Conservation (phyloP, 2,329 filamentous ascomycete genomes). For the Hymenoscyphus scutula region DNA sequence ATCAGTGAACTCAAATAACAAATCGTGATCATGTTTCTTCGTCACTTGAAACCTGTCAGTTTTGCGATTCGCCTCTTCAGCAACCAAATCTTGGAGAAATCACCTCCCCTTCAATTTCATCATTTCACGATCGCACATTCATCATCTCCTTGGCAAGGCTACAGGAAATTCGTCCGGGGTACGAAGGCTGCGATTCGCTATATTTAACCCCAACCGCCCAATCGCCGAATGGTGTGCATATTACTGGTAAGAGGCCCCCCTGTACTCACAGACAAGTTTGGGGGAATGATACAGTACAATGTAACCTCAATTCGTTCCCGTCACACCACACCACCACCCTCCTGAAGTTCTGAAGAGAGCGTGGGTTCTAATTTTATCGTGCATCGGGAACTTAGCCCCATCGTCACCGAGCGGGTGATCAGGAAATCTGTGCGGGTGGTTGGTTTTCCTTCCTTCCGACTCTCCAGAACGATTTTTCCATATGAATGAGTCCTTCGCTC, state of each 20-base stretch:
- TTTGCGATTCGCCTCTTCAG: neutral
- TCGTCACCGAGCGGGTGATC: neutral
- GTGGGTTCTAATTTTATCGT: slow-evolving; percentile 2
- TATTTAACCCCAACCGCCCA: neutral
- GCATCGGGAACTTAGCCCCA: neutral
- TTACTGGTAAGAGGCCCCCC: no score
- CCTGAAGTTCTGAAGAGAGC: neutral
- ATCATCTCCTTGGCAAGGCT: neutral
- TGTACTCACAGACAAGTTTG: no score
- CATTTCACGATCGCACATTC: slow-evolving; percentile 1
- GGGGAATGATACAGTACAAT: no score
- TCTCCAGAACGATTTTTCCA: neutral
- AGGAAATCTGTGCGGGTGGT: neutral
- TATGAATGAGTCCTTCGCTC: neutral
- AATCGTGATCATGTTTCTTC: neutral
- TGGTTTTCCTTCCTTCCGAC: neutral
- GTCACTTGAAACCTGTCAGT: neutral
- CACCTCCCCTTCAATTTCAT: neutral
- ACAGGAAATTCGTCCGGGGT: neutral
- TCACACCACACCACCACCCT: neutral
- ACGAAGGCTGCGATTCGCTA: neutral
- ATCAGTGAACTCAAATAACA: neutral
- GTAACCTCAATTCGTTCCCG: slow-evolving; percentile 1
- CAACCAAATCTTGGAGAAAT: neutral
- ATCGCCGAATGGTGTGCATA: neutral